Evolutionary conservation across 805 yeast species (phyloP).

Genomic region (Phaffomyces opuntiae): DNA sequence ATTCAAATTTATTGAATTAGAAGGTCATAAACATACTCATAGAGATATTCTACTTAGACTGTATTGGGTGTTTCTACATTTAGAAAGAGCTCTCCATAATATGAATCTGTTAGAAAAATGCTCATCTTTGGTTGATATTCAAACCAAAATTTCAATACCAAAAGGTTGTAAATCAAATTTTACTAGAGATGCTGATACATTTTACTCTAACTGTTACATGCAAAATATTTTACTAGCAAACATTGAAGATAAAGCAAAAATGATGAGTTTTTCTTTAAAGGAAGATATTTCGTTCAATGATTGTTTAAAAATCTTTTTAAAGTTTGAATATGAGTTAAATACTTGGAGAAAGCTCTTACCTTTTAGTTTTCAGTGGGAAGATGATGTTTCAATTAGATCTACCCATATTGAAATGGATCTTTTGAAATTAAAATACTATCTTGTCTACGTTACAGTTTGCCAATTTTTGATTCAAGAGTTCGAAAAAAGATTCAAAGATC

Average conservation of each 20-base stretch:
- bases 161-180: constrained; percentile 3
- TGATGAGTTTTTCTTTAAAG: not conserved
- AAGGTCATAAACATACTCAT: constrained; percentile 1
- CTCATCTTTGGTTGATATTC: constrained; percentile 1
- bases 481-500: not conserved
- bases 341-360: constrained; percentile 3
- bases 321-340: constrained; percentile 2
- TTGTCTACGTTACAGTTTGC: constrained; percentile 2
- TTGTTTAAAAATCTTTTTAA: not conserved
- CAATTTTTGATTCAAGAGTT: constrained; percentile 1
- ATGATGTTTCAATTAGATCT: constrained; percentile 3
- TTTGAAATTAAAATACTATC: constrained; percentile 1
- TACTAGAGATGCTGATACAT: constrained; percentile 3
- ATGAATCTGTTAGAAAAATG: not conserved
- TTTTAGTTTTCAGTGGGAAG: constrained; percentile 6
- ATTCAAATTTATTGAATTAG: not conserved
- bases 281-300: not conserved
- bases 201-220: constrained; percentile 4
- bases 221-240: constrained; percentile 2
- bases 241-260: constrained; percentile 3
- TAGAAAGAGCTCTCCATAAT: constrained; percentile 1
- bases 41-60: constrained; percentile 3
- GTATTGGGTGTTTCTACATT: constrained; percentile 1
- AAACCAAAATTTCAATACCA: constrained; percentile 1
- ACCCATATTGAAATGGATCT: constrained; percentile 4